These are phyloP conservation scores for Kodamaea arcana DNA, from an alignment of 1,139 yeast genomes.

Conservation along the genomic window DNA sequence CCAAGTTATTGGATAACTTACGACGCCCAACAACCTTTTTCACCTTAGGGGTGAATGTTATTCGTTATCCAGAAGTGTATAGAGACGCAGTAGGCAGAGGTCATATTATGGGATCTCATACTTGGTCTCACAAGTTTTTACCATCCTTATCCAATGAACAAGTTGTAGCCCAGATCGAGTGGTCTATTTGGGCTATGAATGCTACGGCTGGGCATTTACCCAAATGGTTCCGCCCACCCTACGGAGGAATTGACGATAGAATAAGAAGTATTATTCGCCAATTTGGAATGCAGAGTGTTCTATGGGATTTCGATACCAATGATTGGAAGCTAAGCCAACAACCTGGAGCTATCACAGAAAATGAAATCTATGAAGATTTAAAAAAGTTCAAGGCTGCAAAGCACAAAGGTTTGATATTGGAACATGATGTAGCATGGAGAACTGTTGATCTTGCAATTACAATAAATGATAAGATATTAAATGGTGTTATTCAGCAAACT, in stretches of 20 bases:
- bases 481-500: slow-evolving; percentile 55
- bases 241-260: slow-evolving; percentile 88
- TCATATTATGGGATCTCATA: slow-evolving; percentile 82
- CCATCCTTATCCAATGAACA: slow-evolving; percentile 76
- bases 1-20: slow-evolving; percentile 51
- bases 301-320: slow-evolving; percentile 90
- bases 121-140: slow-evolving; percentile 87
- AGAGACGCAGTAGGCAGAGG: slow-evolving; percentile 53
- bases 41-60: slow-evolving; percentile 77
- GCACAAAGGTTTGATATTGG: slow-evolving; percentile 64
- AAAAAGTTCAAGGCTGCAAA: slow-evolving; percentile 44
- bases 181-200: slow-evolving; percentile 98
- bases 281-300: slow-evolving; percentile 81
- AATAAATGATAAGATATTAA: slow-evolving; percentile 46
- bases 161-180: slow-evolving; percentile 82
- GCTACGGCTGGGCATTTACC: slow-evolving; percentile 90
- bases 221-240: slow-evolving; percentile 93
- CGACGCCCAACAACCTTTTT: slow-evolving; percentile 65
- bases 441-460: slow-evolving; percentile 71
- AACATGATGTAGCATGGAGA: slow-evolving; percentile 69
- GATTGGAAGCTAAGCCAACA: slow-evolving; percentile 69
- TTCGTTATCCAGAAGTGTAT: slow-evolving; percentile 72
- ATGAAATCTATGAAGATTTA: slow-evolving; percentile 54
- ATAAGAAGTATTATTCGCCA: slow-evolving; percentile 74
- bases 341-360: slow-evolving; percentile 32